Conservation (phyloP, 352 stramenopile genomes). For the Saprolegnia parasitica region DNA sequence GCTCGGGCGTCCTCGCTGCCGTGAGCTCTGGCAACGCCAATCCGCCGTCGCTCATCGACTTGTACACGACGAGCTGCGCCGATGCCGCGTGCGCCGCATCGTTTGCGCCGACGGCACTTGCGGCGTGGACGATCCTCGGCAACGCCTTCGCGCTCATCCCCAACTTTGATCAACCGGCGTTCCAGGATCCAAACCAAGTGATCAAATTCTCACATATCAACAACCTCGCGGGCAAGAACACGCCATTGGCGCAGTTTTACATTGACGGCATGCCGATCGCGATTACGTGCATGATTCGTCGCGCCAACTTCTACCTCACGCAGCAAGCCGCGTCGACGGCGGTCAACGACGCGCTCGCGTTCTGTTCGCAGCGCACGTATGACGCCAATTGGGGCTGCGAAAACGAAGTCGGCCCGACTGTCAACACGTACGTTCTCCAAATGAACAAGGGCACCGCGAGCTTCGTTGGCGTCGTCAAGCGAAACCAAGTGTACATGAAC, state of each 20-base stretch:
- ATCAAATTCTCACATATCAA: conserved; percentile 31
- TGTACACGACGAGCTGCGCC: conserved; percentile 29
- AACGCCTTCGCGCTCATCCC: conserved; percentile 27
- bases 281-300: conserved; percentile 29
- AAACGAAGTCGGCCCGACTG: conserved; percentile 30
- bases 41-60: conserved; percentile 27
- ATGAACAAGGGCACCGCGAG: conserved; percentile 29
- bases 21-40: background rate
- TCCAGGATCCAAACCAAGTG: conserved; percentile 4
- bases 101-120: conserved; percentile 17
- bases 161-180: conserved; percentile 20
- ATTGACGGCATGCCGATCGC: conserved; percentile 7
- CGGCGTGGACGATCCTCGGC: conserved; percentile 17
- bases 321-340: conserved; percentile 21
- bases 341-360: conserved; percentile 30
- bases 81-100: conserved; percentile 28
- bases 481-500: conserved; percentile 31
- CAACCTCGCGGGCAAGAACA: conserved; percentile 29
- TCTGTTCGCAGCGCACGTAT: conserved; percentile 29
- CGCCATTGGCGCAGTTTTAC: conserved; percentile 29
- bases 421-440: conserved; percentile 29
- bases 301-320: conserved; percentile 24
- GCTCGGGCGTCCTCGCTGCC: conserved; percentile 14
- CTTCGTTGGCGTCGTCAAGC: conserved; percentile 25
- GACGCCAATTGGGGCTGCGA: conserved; percentile 31